Base-by-base conservation (phyloP, 169 alveolate genomes). In the Theileria parva region DNA sequence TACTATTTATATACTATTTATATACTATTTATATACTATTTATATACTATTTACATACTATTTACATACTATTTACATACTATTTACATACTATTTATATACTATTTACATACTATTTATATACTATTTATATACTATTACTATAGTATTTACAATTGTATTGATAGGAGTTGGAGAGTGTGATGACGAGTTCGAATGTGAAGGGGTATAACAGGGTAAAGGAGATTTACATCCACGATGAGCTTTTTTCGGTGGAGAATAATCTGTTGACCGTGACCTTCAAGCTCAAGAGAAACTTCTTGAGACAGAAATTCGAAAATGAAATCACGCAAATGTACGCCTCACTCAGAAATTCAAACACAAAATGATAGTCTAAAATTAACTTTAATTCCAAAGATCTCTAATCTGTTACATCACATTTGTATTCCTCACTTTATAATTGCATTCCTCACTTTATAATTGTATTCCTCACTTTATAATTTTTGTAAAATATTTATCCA, bases 201-300 rank as follows among this genome's bases (percentile, higher is more conserved):
- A 72, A 78, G 44, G 96, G 96, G 4, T 92, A 69, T 74, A 94
- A 92, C 79, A 81, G 74, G 28, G 94, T 92, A 21, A 92, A 89
- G 80, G 92, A 79, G 60, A 88, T 91, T 21, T 74, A 87, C 74
- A 63, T 92, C 19, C 86, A 86, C 7, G 79, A 78, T 50, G 89
- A 80, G 34, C 92, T 89, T 25, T 92, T 90, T 75, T 75, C 91
- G 17, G 85, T 88, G 44, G 95, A 92, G 65, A 91, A 92, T 72
- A 92, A 85, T 28, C 51, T 92, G 73, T 59, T 92, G 25, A 92
- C 96, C 11, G 94, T 92, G 4, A 92, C 96, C 0, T 86, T 90
- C 2, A 92, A 92, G 57, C 87, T 92, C 68, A 88, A 87, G 44
- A 81, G 96, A 30, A 87, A 84, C 79, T 74, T 73, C 60, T 85